These are phyloP conservation scores for Spirogloea muscicola DNA, from an alignment of 139 green algal genomes.

Conservation along the genomic window DNA sequence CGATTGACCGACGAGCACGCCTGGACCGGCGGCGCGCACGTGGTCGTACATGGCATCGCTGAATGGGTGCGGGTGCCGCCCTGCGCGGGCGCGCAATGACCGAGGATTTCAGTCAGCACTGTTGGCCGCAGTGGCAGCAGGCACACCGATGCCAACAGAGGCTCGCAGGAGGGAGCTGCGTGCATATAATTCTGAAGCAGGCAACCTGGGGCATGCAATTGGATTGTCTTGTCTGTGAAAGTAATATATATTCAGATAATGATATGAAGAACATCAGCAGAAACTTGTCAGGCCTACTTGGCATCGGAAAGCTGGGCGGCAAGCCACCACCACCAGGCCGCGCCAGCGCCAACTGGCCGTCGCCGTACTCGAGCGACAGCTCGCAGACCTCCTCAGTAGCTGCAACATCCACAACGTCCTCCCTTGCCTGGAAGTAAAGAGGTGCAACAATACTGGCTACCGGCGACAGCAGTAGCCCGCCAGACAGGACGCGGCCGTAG, in stretches of 20 bases:
- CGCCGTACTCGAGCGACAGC: constrained; percentile 4
- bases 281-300: not conserved
- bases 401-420: not conserved
- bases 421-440: constrained; percentile 1
- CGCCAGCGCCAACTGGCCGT: constrained; percentile 1
- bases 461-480: not conserved
- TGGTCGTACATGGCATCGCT: constrained; percentile 10
- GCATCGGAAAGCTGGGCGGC: not conserved
- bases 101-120: constrained; percentile 8
- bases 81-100: not conserved
- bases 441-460: constrained; percentile 1
- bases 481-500: not conserved
- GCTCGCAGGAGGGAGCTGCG: too few relatives aligned
- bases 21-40: constrained; percentile 10
- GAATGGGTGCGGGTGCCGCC: not conserved
- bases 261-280: not conserved
- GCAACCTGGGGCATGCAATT: too few relatives aligned
- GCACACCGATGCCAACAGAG: too few relatives aligned
- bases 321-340: not conserved
- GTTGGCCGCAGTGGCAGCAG: too few relatives aligned
- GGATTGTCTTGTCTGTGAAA: not conserved
- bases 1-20: constrained; percentile 22
- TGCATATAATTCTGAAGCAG: not conserved
- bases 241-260: not conserved
- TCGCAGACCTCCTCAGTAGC: constrained; percentile 9